Base-by-base conservation (phyloP, 306 rosid species). In the Prunus kanzakura region DNA sequence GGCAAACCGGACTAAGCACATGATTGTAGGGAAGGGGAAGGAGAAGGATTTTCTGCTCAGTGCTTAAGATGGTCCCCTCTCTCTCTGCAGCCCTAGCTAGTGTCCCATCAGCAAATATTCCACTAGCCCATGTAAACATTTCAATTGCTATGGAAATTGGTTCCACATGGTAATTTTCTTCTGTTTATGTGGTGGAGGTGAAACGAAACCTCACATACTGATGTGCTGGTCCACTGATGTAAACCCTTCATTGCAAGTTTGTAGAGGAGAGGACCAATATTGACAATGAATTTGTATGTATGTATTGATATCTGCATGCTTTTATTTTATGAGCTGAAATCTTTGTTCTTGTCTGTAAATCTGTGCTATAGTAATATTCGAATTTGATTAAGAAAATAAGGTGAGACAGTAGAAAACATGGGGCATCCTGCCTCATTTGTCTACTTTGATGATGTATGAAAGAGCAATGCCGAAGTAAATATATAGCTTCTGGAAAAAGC, bases 1-100 rank as follows among this genome's bases (percentile, higher is more conserved):
- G 66, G 35, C 58, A 38, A 67, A 51, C 76, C 79, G 69, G 60
- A 41, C 89, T 83, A 18, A 54, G 79, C 89, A 82, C 89, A 91
- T 82, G 88, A 49, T 69, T 57, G 82, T 84, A 78, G 78, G 80
- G 87, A 49, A 3, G 54, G 52, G 52, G 19, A 49, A 49, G 14
- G 18, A 15, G 54, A 49, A 3, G 54, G 43, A 38, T 38, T 38
- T 5, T 49, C 54, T 49, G 11, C 6, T 76, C 79, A 57, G 46
- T 58, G 45, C 69, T 20, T 7, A n/a, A 67, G 64, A 75, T 51
- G 73, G 60, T 64, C 67, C 75, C 67, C 67, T 3, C 3, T 7
- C 8, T 7, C 8, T 23, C 3, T 22, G 23, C 3, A 61, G 3
- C 66, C n/a, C n/a, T 61, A 27, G 20, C 8, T 38, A 38, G 43